Evolutionary conservation across 768 basidiomycete genomes (phyloP).

Genomic region (Cyclocybe aegerita): DNA sequence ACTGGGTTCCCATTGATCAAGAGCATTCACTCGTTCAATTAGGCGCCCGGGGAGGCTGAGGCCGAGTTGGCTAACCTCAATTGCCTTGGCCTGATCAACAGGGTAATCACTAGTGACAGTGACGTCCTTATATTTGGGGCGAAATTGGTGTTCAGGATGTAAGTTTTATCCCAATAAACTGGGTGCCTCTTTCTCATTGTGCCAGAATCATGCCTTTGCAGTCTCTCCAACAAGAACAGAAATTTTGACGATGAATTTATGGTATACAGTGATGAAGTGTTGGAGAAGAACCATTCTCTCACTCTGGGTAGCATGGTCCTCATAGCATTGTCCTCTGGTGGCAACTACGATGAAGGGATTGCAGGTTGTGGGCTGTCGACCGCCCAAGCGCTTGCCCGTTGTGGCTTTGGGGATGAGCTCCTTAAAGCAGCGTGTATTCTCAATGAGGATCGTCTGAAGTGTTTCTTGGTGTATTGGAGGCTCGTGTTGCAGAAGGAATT

Average conservation of each 20-base stretch:
- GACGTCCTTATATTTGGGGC: slow-evolving; percentile 19
- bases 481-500: background rate
- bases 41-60: slow-evolving; percentile 22
- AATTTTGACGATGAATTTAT: too few species aligned
- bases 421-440: slow-evolving; percentile 7
- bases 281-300: too few species aligned
- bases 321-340: slow-evolving; percentile 63
- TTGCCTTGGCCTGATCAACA: slow-evolving; percentile 5
- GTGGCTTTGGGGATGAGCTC: slow-evolving; percentile 58
- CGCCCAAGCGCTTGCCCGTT: slow-evolving; percentile 56
- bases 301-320: too few species aligned
- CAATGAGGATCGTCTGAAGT: background rate
- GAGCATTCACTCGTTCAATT: background rate
- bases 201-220: too few species aligned
- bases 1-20: too few species aligned
- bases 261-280: too few species aligned
- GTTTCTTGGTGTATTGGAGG: background rate
- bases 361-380: slow-evolving; percentile 55
- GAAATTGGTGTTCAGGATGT: slow-evolving; percentile 2
- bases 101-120: slow-evolving; percentile 15
- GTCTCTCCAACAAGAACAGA: too few species aligned
- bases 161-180: slow-evolving; percentile 28
- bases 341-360: slow-evolving; percentile 60
- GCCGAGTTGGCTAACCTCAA: slow-evolving; percentile 12
- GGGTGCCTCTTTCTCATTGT: too few species aligned